phyloP scores from a whole-genome alignment of 208 protist species.

The Acanthamoeba divionensis region DNA sequence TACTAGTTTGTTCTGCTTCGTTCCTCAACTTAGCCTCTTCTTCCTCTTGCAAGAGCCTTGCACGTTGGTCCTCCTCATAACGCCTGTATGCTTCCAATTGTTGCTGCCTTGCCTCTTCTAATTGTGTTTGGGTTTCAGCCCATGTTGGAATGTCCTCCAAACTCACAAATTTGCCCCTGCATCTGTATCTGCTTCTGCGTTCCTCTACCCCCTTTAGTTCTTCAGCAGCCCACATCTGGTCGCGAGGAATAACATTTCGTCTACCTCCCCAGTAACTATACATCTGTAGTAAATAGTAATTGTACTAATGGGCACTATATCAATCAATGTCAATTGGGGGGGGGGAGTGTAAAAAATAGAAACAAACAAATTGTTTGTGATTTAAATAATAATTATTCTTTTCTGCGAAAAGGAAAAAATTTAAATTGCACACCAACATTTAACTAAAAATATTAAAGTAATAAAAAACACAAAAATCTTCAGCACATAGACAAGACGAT shows the following conservation, averaged over 20 bases:
- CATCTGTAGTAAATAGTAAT: no score
- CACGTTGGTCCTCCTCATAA: neutral
- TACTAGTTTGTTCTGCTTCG: neutral
- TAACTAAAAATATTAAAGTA: no score
- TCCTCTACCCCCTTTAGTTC: neutral
- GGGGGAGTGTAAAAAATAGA: no score
- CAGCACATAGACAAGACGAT: no score
- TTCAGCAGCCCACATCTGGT: neutral
- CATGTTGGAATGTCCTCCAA: neutral
- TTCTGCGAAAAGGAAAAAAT: no score
- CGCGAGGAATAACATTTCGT: neutral
- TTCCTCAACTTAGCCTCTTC: neutral
- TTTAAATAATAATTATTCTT: no score
- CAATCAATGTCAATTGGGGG: no score
- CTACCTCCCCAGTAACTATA: neutral
- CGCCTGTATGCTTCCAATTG: neutral
- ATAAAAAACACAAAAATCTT: no score
- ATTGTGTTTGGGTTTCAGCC: neutral
- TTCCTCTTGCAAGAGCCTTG: neutral
- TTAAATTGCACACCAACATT: no score
- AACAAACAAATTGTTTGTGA: no score
- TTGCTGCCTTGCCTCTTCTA: neutral
- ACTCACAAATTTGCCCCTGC: neutral
- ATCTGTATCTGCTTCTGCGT: neutral
- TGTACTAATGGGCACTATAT: no score